phyloP scores from a whole-genome alignment of 1,284 basidiomycete genomes.

The Marasmius sp. region DNA sequence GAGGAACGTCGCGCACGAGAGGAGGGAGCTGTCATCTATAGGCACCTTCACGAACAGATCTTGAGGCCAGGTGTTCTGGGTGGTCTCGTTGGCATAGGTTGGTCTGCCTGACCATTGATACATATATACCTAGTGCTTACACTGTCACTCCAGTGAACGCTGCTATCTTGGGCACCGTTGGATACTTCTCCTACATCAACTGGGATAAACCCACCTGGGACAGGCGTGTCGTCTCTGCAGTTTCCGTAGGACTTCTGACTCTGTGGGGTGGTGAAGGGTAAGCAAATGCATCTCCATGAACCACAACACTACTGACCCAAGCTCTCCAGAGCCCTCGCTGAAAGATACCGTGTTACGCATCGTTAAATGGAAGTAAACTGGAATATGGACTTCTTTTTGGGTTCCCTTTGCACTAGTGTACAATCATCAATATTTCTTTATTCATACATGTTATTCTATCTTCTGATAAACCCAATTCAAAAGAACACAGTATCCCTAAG shows the following conservation, averaged over 20 bases:
- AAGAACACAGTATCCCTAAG: slow-evolving; percentile 65
- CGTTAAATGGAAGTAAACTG: neutral
- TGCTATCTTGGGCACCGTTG: slow-evolving; percentile 64
- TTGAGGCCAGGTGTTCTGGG: slow-evolving; percentile 70
- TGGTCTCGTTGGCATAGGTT: slow-evolving; percentile 65
- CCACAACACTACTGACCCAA: neutral
- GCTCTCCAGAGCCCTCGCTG: slow-evolving; percentile 27
- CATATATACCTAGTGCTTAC: neutral
- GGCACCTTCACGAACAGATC: slow-evolving; percentile 57
- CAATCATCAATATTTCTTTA: neutral
- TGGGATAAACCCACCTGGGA: slow-evolving; percentile 76
- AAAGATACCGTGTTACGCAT: slow-evolving; percentile 23
- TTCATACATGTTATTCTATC: neutral
- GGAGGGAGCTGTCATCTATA: slow-evolving; percentile 64
- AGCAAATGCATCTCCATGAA: slow-evolving; percentile 20
- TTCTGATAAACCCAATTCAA: slow-evolving; percentile 28
- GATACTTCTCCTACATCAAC: slow-evolving; percentile 68
- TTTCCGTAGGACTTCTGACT: slow-evolving; percentile 63
- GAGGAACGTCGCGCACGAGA: slow-evolving; percentile 59
- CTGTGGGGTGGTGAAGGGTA: slow-evolving; percentile 75
- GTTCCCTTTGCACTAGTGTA: neutral
- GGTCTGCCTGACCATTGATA: slow-evolving; percentile 25
- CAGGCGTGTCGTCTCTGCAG: slow-evolving; percentile 59
- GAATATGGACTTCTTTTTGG: neutral
- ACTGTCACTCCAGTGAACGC: slow-evolving; percentile 56